phyloP scores from a whole-genome alignment of 1,284 basidiomycete genomes.

The Ustilago bromivora region DNA sequence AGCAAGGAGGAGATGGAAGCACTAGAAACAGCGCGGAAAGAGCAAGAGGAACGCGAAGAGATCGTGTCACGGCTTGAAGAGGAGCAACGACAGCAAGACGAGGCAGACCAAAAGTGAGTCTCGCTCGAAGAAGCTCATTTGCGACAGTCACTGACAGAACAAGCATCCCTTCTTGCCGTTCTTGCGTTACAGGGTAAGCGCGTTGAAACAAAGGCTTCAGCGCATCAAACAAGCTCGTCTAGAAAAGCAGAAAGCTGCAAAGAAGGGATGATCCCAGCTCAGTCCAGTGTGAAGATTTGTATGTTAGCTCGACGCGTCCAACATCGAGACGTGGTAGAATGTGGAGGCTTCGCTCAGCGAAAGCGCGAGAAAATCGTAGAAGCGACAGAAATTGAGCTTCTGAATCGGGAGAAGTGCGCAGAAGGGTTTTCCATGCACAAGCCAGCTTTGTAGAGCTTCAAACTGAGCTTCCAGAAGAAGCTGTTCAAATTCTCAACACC shows the following conservation, averaged over 20 bases:
- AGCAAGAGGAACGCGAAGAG: constrained; percentile 59
- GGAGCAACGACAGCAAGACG: constrained; percentile 60
- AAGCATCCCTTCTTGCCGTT: background rate
- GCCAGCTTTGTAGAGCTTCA: background rate
- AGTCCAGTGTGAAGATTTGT: background rate
- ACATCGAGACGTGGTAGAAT: constrained; percentile 5
- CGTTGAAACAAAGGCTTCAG: constrained; percentile 46
- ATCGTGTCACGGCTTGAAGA: constrained; percentile 57
- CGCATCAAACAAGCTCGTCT: constrained; percentile 48
- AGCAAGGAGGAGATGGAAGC: constrained; percentile 38
- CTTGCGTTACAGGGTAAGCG: constrained; percentile 31
- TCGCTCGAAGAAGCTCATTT: background rate
- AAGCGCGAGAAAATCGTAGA: constrained; percentile 44
- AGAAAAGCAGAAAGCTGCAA: constrained; percentile 30
- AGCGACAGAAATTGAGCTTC: constrained; percentile 2
- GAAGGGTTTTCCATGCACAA: background rate
- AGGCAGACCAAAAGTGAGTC: constrained; percentile 59
- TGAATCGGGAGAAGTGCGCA: constrained; percentile 6
- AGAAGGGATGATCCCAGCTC: constrained; percentile 4
- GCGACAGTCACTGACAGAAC: background rate
- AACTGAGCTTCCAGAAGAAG: background rate
- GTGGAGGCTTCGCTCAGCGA: constrained; percentile 39
- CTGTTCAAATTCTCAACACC: background rate
- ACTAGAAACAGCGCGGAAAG: constrained; percentile 39
- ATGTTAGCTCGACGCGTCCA: constrained; percentile 1